These are phyloP conservation scores for Fraxinus latifolia DNA, from an alignment of 305 asterid species.

Conservation along the genomic window DNA sequence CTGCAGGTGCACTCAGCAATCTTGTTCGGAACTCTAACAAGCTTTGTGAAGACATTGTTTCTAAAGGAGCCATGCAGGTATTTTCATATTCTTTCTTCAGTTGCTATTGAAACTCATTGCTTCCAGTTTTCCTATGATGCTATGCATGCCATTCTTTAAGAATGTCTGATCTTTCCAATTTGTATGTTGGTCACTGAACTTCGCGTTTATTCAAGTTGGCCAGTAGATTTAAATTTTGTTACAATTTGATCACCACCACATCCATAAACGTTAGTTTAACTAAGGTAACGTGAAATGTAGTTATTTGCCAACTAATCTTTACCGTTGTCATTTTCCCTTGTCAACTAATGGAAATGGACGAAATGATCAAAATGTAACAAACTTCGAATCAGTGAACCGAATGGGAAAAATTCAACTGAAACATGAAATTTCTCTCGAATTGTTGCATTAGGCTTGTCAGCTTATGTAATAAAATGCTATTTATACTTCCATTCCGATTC, in stretches of 20 bases:
- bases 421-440: neutral
- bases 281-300: neutral
- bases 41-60: conserved; percentile 90
- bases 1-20: conserved; percentile 98
- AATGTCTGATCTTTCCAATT: neutral
- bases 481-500: conserved; percentile 1
- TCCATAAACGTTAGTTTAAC: neutral
- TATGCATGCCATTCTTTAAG: neutral
- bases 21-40: conserved; percentile 93
- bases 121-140: neutral
- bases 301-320: neutral
- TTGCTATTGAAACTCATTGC: neutral
- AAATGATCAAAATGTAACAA: neutral
- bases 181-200: neutral
- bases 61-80: conserved; percentile 98
- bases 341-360: neutral
- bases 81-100: neutral
- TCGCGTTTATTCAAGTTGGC: neutral
- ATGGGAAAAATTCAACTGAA: neutral
- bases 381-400: neutral
- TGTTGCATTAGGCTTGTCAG: neutral
- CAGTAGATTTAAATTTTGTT: neutral
- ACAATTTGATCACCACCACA: neutral
- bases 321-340: neutral
- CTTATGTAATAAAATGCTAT: neutral